Percentiles rank a stretch among this genome's conserved stretches.
Evolutionary conservation across 495 filamentous ascomycete species (phyloP).

Genomic region (Penicillium salamii): DNA sequence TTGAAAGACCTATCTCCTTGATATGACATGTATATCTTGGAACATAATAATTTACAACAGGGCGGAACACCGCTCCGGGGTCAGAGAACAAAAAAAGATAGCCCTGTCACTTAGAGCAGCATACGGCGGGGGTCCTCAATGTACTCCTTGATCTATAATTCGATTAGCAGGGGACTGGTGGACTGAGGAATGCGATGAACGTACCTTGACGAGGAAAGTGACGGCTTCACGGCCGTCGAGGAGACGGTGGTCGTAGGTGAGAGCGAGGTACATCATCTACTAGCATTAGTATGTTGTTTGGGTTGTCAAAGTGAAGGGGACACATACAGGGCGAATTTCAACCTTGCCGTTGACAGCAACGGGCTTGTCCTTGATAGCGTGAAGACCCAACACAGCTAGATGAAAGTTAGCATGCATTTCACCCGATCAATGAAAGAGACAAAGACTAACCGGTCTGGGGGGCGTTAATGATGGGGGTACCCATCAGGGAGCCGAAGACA

Average conservation of each 20-base stretch:
- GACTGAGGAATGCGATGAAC: not conserved
- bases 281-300: conserved; percentile 15
- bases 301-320: not conserved
- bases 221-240: conserved; percentile 95
- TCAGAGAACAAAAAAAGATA: conserved; percentile 13
- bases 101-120: conserved; percentile 56
- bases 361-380: conserved; percentile 94
- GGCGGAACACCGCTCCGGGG: conserved; percentile 15
- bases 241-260: conserved; percentile 96
- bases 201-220: conserved; percentile 90
- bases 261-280: conserved; percentile 94
- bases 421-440: conserved; percentile 5
- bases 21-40: conserved; percentile 22
- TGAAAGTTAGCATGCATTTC: conserved; percentile 15
- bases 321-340: conserved; percentile 77
- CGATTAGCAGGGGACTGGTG: conserved; percentile 10
- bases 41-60: conserved; percentile 38
- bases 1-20: conserved; percentile 1
- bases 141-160: conserved; percentile 75
- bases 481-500: conserved; percentile 83
- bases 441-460: conserved; percentile 70
- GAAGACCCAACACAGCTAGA: conserved; percentile 86
- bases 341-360: conserved; percentile 89
- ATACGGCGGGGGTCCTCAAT: conserved; percentile 96
- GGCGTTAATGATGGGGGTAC: conserved; percentile 98